These are phyloP conservation scores for Beauveria rudraprayagi DNA, from an alignment of 2,329 filamentous ascomycete species.

Conservation along the genomic window DNA sequence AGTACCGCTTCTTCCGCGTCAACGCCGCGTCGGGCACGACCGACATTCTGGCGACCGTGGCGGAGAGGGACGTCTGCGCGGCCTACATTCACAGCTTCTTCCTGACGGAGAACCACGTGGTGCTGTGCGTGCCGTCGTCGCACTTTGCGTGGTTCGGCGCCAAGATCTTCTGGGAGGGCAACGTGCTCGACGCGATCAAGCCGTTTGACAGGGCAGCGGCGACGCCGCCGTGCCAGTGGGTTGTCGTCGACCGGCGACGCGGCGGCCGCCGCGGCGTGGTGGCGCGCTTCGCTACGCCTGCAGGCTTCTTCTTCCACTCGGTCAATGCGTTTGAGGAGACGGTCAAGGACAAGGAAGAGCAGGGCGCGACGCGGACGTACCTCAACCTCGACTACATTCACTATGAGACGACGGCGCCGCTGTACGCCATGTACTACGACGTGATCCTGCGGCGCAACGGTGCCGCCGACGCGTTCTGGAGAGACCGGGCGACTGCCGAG, in stretches of 20 bases:
- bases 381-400: slow-evolving; percentile 39
- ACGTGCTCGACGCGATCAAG: slow-evolving; percentile 55
- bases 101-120: slow-evolving; percentile 54
- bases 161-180: slow-evolving; percentile 50
- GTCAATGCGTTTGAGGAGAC: slow-evolving; percentile 62
- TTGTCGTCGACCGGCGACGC: slow-evolving; percentile 56
- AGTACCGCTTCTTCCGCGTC: slow-evolving; percentile 57
- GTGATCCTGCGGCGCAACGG: slow-evolving; percentile 42
- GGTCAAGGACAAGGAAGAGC: slow-evolving; percentile 44
- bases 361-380: slow-evolving; percentile 52
- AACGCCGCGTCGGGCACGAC: slow-evolving; percentile 54
- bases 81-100: slow-evolving; percentile 70
- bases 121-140: slow-evolving; percentile 61
- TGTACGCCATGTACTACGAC: slow-evolving; percentile 57
- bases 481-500: slow-evolving; percentile 23
- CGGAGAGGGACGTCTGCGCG: slow-evolving; percentile 26
- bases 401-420: slow-evolving; percentile 25
- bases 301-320: slow-evolving; percentile 66
- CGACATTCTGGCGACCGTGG: slow-evolving; percentile 56
- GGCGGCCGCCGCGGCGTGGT: slow-evolving; percentile 54
- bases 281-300: slow-evolving; percentile 50
- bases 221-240: slow-evolving; percentile 48
- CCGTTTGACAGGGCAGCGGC: slow-evolving; percentile 45
- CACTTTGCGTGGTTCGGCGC: slow-evolving; percentile 46
- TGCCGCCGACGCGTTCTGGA: slow-evolving; percentile 10